A percentile compares a stretch with the other conserved stretches of the same genome.
These are phyloP conservation scores for Colletotrichum siamense DNA, from an alignment of 2,329 filamentous ascomycete genomes.

Conservation along the genomic window DNA sequence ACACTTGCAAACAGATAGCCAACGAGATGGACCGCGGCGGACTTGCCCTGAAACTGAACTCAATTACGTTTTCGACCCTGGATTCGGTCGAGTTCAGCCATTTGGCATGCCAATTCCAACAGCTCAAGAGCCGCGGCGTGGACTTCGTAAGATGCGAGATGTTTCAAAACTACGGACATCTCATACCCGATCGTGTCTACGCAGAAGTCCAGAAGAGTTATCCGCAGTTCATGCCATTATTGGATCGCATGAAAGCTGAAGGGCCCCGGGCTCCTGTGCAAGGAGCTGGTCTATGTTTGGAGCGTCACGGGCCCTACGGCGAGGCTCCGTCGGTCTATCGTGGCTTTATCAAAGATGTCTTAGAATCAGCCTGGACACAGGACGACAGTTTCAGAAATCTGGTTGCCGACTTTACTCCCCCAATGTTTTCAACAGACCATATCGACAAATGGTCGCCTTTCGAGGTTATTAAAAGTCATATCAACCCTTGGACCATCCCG, in stretches of 20 bases:
- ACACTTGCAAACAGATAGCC: background rate
- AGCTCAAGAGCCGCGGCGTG: background rate
- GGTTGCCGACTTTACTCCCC: background rate
- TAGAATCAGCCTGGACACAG: accelerated
- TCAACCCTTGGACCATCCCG: accelerated
- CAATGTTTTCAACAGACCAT: accelerated
- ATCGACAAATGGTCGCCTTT: background rate
- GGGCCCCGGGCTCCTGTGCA: background rate
- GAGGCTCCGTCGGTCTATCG: background rate
- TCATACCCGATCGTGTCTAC: background rate
- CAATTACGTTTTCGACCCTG: background rate
- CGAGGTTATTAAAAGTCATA: accelerated
- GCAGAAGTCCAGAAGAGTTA: background rate
- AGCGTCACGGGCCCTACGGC: background rate
- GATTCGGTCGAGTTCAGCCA: background rate
- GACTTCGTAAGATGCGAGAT: background rate
- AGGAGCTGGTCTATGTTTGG: background rate
- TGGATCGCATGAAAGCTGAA: background rate
- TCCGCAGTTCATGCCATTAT: background rate
- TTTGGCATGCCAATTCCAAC: background rate
- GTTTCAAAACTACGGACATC: background rate
- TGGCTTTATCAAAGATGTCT: background rate
- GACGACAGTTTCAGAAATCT: accelerated
- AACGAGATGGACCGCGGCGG: background rate
- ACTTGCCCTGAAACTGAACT: background rate